Base-by-base conservation (phyloP, 768 basidiomycete genomes). In the Pseudohyphozyma bogoriensis region DNA sequence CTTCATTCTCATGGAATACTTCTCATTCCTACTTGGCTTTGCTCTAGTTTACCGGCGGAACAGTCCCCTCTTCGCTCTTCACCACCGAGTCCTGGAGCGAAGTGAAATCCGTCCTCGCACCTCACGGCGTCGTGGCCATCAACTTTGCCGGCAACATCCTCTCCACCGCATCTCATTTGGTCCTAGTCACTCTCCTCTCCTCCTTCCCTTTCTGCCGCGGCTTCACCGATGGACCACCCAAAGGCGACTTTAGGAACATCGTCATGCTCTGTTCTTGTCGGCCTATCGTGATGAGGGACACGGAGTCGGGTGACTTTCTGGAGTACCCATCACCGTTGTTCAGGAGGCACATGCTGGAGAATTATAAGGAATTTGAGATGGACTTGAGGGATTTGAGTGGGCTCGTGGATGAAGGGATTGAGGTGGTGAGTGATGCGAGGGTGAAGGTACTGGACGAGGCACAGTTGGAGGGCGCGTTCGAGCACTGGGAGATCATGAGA, bases 11-110 rank as follows among this genome's bases (percentile, higher is more conserved):
- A 12, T 49, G 11, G 28, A 3, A 11, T 4, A 20, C 20, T 3
- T 22, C 22, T 16, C 37, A 31, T 24, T 20, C 51, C 36, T 8
- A 35, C 28, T 20, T 18, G 11, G 31, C 33, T 12, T 20, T 29
- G 1, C 35, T 6, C 32, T 46, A 60, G 60, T 96, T 95, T 72
- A 89, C 90, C 12, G 93, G 92, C 12, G 93, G 93, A 4, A 83
- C 82, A n/a, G 83, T 96, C 3, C 90, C 93, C 0, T 77, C 83
- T 39, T 85, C 89, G 69, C 75, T 96, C 54, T 96, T 86, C 74
- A 87, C 90, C 0, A 42, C 80, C 33, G 84, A 91, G 66, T 92
- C 92, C 71, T 93, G 89, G 87, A 65, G 77, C 28, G 82, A 83
- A 55, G 70, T 93, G 54, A 84, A 81, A 67, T 68, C 72, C 3